These are phyloP conservation scores for Nothophoma quercina DNA, from an alignment of 2,329 filamentous ascomycete genomes.

Conservation along the genomic window DNA sequence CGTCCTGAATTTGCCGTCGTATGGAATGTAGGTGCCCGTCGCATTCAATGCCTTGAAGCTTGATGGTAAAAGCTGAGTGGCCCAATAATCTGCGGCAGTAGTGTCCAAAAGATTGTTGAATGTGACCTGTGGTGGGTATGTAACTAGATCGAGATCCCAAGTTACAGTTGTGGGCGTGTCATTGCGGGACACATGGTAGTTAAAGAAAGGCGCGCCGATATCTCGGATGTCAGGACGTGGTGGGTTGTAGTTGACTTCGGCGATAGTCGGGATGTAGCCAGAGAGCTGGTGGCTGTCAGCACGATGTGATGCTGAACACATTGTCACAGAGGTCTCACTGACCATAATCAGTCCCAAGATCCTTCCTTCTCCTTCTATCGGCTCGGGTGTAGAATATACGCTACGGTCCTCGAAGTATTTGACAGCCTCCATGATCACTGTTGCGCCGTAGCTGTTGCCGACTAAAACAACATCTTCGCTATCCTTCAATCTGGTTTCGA, in stretches of 20 bases:
- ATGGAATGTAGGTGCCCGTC: slow-evolving; percentile 33
- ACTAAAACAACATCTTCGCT: slow-evolving; percentile 37
- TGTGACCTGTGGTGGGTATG: slow-evolving; percentile 21
- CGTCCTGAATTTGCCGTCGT: slow-evolving; percentile 31
- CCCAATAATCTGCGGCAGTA: slow-evolving; percentile 12
- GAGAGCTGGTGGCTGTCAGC: slow-evolving; percentile 17
- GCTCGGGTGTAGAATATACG: not conserved
- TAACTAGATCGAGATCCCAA: slow-evolving; percentile 20
- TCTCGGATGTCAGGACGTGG: slow-evolving; percentile 23
- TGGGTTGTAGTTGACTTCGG: slow-evolving; percentile 22
- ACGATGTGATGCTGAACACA: too few species aligned
- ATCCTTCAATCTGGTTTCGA: slow-evolving; percentile 17
- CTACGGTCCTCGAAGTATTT: slow-evolving; percentile 17
- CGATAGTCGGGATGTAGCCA: slow-evolving; percentile 33
- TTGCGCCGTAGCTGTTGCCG: slow-evolving; percentile 40
- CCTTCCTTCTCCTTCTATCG: slow-evolving; percentile 8
- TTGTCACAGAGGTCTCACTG: not conserved
- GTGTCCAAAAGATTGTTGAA: slow-evolving; percentile 37
- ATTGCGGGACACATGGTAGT: slow-evolving; percentile 16
- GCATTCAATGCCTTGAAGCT: slow-evolving; percentile 32
- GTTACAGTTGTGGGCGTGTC: slow-evolving; percentile 16
- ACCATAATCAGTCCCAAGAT: slow-evolving; percentile 31
- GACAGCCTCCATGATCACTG: slow-evolving; percentile 38
- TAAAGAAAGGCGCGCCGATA: slow-evolving; percentile 29
- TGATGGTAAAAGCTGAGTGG: slow-evolving; percentile 22